Evolutionary conservation across 768 basidiomycete genomes (phyloP).

Genomic region (Termitomyces sp.): DNA sequence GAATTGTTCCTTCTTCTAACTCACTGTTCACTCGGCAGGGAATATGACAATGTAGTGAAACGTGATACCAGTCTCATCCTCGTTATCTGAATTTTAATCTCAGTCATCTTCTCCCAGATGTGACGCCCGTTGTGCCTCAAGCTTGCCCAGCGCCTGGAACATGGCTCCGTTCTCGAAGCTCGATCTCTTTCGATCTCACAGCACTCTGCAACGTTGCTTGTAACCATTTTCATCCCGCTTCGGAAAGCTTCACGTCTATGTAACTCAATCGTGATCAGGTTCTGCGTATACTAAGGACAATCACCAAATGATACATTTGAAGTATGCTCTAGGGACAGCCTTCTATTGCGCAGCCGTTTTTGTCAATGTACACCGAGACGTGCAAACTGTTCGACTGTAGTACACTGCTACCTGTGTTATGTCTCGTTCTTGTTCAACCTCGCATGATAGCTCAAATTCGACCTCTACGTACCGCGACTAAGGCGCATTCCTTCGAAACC

Average conservation of each 20-base stretch:
- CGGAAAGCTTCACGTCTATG: neutral
- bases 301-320: neutral
- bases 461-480: neutral
- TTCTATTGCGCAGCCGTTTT: neutral
- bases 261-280: neutral
- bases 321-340: neutral
- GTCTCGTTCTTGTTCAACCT: neutral
- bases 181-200: neutral
- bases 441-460: too few relatives aligned
- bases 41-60: neutral
- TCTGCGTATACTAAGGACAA: neutral
- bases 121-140: neutral
- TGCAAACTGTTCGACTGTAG: too few relatives aligned
- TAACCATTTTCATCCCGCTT: neutral
- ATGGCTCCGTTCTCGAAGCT: neutral
- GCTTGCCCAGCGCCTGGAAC: neutral
- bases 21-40: neutral
- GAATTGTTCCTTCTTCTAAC: neutral
- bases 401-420: neutral
- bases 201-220: neutral
- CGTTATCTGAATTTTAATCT: too few relatives aligned
- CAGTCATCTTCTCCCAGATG: neutral
- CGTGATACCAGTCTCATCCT: too few relatives aligned
- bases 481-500: neutral
- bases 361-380: too few relatives aligned